phyloP scores from a whole-genome alignment of 345 rosid genomes.

The Dipteronia sinensis region DNA sequence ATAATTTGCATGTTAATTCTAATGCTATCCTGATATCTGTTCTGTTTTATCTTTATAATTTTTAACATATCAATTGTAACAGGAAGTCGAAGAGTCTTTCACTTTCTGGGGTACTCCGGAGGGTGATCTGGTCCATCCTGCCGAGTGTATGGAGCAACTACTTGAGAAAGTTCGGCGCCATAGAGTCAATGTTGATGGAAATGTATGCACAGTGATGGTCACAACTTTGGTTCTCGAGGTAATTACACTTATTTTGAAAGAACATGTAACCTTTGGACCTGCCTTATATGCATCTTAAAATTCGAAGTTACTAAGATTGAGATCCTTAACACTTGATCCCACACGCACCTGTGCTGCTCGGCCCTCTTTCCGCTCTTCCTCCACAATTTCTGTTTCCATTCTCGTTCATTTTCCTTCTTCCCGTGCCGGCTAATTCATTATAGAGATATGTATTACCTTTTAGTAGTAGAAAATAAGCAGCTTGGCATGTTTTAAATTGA shows the following conservation, averaged over 20 bases:
- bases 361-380: neutral
- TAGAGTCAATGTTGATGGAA: constrained; percentile 86
- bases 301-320: neutral
- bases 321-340: neutral
- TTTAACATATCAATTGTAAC: constrained; percentile 21
- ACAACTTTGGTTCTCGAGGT: constrained; percentile 99
- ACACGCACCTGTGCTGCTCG: no score
- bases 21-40: neutral
- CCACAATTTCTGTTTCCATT: neutral
- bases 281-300: neutral
- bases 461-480: neutral
- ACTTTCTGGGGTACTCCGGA: constrained; percentile 92
- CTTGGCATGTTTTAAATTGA: neutral
- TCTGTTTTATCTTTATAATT: neutral
- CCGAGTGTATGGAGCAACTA: constrained; percentile 94
- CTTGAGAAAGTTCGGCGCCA: constrained; percentile 93
- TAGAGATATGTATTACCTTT: neutral
- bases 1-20: neutral
- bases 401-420: neutral
- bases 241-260: constrained; percentile 21
- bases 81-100: constrained; percentile 94
- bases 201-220: constrained; percentile 91
- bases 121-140: constrained; percentile 87
- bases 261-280: neutral
- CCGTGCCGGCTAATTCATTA: neutral